Base-by-base conservation (phyloP, 2,329 filamentous ascomycete species). In the Alternaria sp. region DNA sequence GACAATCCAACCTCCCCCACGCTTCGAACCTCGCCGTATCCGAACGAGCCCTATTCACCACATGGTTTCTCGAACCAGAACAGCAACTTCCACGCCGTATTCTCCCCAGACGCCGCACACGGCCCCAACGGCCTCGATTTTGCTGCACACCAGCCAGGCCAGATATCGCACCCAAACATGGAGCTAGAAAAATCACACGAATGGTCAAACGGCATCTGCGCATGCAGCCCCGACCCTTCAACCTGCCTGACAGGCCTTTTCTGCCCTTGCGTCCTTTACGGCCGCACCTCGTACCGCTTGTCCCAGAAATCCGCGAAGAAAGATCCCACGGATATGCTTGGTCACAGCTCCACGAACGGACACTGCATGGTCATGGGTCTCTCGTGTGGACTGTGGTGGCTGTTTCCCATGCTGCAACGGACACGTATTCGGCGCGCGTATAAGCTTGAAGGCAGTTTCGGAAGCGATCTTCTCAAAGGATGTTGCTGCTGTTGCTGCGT, bases 211-310 rank as follows among this genome's bases (percentile, higher is more conserved):
- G 68, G 71, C 2, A 70, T 81, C 3, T 80, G 76, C 61, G 65
- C 73, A 18, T 80, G 78, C 66, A 71, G 71, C 14, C 76, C 71
- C 0, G 78, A 84, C 70, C 51, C 73, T 0, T 67, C 70, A 0
- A 81, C 79, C 7, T 81, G 81, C 55, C 65, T 80, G 9, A 77
- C 79, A 5, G 82, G 81, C 2, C 69, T 80, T 6, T 82, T 80
- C 65, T 77, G 80, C 55, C 83, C 83, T 10, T 85, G 82, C 68
- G 72, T 81, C 4, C 61, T 84, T 8, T 82, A 82, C 65, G 80
- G 81, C 6, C 80, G 80, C 51, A 84, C 81, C 3, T 73, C 82
- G 14, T 81, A 83, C 72, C 78, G 83, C 8, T 72, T 84, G 3
- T 70, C 75, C 2, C 78, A 77, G 51, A 78, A 80, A 49, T 70